Base-by-base conservation (phyloP, 495 filamentous ascomycete genomes). In the Annulohypoxylon bovei region DNA sequence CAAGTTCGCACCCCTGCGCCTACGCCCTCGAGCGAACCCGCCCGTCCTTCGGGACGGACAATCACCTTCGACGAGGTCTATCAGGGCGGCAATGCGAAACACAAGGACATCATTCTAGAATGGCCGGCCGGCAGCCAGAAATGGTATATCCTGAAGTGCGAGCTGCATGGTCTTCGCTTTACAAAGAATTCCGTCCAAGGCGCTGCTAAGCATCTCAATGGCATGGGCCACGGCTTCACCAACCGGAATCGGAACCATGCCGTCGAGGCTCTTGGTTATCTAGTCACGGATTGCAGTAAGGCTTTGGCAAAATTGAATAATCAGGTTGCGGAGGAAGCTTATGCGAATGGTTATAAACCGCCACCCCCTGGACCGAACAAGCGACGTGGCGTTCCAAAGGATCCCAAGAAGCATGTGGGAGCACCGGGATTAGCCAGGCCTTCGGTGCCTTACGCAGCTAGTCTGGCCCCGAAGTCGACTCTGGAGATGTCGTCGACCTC, bases 131-230 rank as follows among this genome's bases (percentile, higher is more conserved):
- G 42, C 2, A 75, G 68, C 25, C 44, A 55, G 3, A 27, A 66
- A 0, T 84, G 73, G 63, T 84, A 82, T 42, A 83, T 85, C 18
- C 39, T 84, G 11, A 78, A 75, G 62, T 85, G 82, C 62, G 80
- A 81, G 12, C 71, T 81, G 50, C 82, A 85, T 12, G 56, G 63
- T 0, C 75, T 82, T 12, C 81, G 81, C 16, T 85, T 85, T 56
- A 78, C 72, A n/a, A 61, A 22, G n/a, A 76, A 80, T 49, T 75
- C 82, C 0, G 54, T 83, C 5, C 53, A 56, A 1, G 82, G 81
- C n/a, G 82, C 82, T 1, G 80, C 79, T 0, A 82, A 80, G 42
- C 82, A 85, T 50, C 63, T 85, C 0, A 76, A 77, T 20, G 74
- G 79, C 8, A 54, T 49, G 4, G 59, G 74, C 27, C 82, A 85